phyloP scores from a whole-genome alignment of 805 yeast species.

The Metschnikowia reukaufii region DNA sequence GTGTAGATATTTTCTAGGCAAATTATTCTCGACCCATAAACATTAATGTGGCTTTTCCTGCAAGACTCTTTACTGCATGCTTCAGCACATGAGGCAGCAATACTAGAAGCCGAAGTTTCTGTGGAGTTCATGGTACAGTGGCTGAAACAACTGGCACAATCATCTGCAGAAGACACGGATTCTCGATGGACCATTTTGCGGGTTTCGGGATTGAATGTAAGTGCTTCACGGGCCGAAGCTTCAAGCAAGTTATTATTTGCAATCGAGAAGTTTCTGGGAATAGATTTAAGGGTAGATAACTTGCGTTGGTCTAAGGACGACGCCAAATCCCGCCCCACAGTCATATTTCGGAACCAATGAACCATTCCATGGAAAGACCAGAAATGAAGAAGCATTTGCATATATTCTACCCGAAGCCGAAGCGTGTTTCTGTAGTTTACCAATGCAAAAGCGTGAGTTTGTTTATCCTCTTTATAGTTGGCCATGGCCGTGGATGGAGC shows the following conservation, averaged over 20 bases:
- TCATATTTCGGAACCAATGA: constrained; percentile 38
- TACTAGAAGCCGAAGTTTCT: constrained; percentile 5
- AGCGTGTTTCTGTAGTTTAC: constrained; percentile 33
- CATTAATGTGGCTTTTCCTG: constrained; percentile 1
- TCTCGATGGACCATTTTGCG: constrained; percentile 6
- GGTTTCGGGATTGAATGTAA: constrained; percentile 4
- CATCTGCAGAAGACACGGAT: constrained; percentile 5
- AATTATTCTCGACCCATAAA: constrained; percentile 14
- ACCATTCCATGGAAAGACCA: constrained; percentile 43
- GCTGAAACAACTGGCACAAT: constrained; percentile 13
- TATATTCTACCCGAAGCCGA: constrained; percentile 39
- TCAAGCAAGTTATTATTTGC: constrained; percentile 16
- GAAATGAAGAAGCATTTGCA: constrained; percentile 39
- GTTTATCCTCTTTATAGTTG: constrained; percentile 25
- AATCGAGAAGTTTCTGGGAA: constrained; percentile 16
- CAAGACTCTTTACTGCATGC: constrained; percentile 1
- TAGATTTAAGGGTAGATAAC: constrained; percentile 26
- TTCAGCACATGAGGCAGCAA: not conserved
- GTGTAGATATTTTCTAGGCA: constrained; percentile 20
- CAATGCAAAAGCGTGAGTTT: constrained; percentile 6
- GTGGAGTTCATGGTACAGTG: constrained; percentile 1
- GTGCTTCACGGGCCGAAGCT: constrained; percentile 13
- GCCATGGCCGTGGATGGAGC: constrained; percentile 36
- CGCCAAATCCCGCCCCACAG: constrained; percentile 37
- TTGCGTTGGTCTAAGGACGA: constrained; percentile 29